Evolutionary conservation across 331 rosid species (phyloP).

Genomic region (Quercus tomentella): DNA sequence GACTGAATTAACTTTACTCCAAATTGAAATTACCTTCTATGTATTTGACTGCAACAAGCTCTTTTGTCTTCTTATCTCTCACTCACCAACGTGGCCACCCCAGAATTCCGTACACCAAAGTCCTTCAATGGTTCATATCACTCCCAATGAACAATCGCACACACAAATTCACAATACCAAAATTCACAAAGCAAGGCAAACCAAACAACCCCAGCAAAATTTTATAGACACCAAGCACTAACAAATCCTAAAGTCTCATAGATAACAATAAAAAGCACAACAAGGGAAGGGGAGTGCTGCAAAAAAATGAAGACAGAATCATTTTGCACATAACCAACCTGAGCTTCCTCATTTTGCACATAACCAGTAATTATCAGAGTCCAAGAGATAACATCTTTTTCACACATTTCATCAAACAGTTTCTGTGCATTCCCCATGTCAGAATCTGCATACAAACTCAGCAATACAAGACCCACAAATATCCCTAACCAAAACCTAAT

Average conservation of each 20-base stretch:
- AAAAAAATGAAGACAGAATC: too few relatives aligned
- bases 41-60: slow-evolving; percentile 87
- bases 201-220: neutral
- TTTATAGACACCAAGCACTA: neutral
- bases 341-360: too few relatives aligned
- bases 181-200: neutral
- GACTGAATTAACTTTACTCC: neutral
- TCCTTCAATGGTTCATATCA: slow-evolving; percentile 67
- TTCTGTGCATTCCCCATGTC: too few relatives aligned
- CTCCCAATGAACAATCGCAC: slow-evolving; percentile 7
- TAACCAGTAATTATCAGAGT: too few relatives aligned
- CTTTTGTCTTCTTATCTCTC: slow-evolving; percentile 64
- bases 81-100: slow-evolving; percentile 83
- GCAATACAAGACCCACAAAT: too few relatives aligned
- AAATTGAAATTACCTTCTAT: slow-evolving; percentile 47
- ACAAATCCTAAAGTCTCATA: neutral
- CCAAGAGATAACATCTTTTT: too few relatives aligned
- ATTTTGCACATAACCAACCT: too few relatives aligned
- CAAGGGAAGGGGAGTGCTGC: too few relatives aligned
- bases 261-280: too few relatives aligned
- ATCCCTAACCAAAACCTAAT: too few relatives aligned
- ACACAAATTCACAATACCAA: neutral
- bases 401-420: too few relatives aligned
- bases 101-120: slow-evolving; percentile 83
- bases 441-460: too few relatives aligned